Conservation (phyloP, 305 asterid genomes). For the Fraxinus velutina region DNA sequence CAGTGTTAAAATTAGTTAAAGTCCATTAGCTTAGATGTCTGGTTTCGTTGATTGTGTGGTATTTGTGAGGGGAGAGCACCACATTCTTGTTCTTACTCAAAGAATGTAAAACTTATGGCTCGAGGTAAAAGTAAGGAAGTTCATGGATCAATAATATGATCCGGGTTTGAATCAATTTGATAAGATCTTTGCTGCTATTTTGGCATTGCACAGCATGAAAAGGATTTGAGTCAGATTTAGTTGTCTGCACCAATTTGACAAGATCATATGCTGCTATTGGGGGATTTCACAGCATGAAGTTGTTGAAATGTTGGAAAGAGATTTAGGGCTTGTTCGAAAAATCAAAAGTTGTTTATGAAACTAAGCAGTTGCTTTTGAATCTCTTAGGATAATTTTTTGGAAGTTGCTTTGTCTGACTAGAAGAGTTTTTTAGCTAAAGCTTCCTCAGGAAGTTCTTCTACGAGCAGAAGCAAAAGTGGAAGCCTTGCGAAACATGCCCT, state of each 20-base stretch:
- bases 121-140: slow-evolving; percentile 25
- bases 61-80: background rate
- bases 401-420: background rate
- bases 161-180: slow-evolving; percentile 31
- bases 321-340: background rate
- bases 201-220: slow-evolving; percentile 16
- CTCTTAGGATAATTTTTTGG: background rate
- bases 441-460: background rate
- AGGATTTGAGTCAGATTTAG: slow-evolving; percentile 21
- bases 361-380: background rate
- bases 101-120: slow-evolving; percentile 15
- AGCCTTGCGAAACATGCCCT: background rate
- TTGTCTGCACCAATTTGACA: slow-evolving; percentile 34
- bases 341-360: background rate
- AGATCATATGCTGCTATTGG: slow-evolving; percentile 26
- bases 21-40: background rate
- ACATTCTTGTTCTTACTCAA: slow-evolving; percentile 12
- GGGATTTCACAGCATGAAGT: slow-evolving; percentile 20
- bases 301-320: slow-evolving; percentile 14
- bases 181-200: slow-evolving; percentile 26
- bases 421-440: background rate
- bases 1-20: background rate
- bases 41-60: background rate
- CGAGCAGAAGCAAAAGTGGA: background rate
- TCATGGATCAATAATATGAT: slow-evolving; percentile 24